Conservation (phyloP, 257 asterid genomes). For the Solanum clarkiae region DNA sequence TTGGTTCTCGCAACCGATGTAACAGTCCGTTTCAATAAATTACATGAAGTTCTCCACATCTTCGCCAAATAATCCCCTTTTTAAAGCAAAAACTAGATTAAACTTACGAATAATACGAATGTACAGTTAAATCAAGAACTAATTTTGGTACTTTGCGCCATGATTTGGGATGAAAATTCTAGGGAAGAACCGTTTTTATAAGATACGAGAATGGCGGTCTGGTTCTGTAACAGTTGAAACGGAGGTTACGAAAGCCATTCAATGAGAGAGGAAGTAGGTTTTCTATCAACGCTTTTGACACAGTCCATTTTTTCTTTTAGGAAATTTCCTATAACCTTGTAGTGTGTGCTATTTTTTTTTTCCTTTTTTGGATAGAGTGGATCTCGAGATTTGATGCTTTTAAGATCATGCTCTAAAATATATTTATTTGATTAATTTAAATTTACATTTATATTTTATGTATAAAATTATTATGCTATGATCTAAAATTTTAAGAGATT, state of each 20-base stretch:
- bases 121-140: neutral
- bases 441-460: neutral
- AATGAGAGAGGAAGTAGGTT: neutral
- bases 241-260: neutral
- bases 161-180: neutral
- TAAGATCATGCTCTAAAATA: neutral
- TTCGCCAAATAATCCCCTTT: neutral
- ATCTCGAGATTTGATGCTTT: neutral
- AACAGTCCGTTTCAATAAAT: slow-evolving; percentile 24
- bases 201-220: neutral
- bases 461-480: no score
- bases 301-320: neutral
- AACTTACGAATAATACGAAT: neutral
- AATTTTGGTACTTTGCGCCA: neutral
- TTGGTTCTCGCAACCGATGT: neutral
- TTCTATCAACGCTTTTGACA: neutral
- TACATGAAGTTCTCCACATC: slow-evolving; percentile 45
- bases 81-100: neutral
- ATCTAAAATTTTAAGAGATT: no score
- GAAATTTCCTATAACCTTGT: neutral
- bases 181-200: neutral
- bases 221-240: neutral
- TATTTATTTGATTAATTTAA: accelerated
- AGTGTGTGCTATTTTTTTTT: neutral
- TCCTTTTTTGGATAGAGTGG: neutral